These are phyloP conservation scores for Candolleomyces aberdarensis DNA, from an alignment of 768 basidiomycete species.

Conservation along the genomic window DNA sequence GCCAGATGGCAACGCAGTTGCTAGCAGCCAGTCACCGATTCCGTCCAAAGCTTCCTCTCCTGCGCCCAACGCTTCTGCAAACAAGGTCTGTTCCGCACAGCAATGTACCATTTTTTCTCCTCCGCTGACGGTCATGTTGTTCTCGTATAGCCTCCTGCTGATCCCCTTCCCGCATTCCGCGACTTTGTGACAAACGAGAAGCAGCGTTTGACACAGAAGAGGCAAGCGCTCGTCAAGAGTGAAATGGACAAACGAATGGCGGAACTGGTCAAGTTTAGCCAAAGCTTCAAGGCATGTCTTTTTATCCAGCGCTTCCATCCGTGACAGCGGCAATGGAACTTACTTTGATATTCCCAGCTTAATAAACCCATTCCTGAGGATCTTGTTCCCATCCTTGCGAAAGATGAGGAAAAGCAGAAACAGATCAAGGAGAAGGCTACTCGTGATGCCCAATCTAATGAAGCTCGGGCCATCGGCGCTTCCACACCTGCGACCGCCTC, in stretches of 20 bases:
- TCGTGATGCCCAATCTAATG: constrained; percentile 60
- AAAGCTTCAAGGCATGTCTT: constrained; percentile 82
- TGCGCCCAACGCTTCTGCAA: constrained; percentile 39
- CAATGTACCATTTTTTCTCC: constrained; percentile 6
- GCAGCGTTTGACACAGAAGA: constrained; percentile 86
- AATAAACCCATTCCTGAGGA: constrained; percentile 96
- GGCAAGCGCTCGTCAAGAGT: constrained; percentile 82
- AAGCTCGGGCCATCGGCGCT: constrained; percentile 71
- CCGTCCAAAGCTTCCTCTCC: constrained; percentile 67
- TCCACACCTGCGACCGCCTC: constrained; percentile 51
- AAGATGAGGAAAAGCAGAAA: constrained; percentile 89
- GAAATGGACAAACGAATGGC: constrained; percentile 95
- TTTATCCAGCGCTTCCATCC: background rate
- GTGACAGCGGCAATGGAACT: background rate
- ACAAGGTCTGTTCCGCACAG: constrained; percentile 42
- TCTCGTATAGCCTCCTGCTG: constrained; percentile 55
- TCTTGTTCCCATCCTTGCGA: constrained; percentile 87
- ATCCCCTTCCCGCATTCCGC: constrained; percentile 81
- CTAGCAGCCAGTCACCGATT: constrained; percentile 36
- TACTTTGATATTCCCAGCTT: constrained; percentile 44
- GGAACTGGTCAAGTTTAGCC: constrained; percentile 89
- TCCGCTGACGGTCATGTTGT: background rate
- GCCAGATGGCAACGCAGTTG: constrained; percentile 61
- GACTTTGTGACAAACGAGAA: constrained; percentile 92
- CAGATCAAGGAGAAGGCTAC: constrained; percentile 75